Conservation (phyloP, 345 rosid species). For the Litchi chinensis region DNA sequence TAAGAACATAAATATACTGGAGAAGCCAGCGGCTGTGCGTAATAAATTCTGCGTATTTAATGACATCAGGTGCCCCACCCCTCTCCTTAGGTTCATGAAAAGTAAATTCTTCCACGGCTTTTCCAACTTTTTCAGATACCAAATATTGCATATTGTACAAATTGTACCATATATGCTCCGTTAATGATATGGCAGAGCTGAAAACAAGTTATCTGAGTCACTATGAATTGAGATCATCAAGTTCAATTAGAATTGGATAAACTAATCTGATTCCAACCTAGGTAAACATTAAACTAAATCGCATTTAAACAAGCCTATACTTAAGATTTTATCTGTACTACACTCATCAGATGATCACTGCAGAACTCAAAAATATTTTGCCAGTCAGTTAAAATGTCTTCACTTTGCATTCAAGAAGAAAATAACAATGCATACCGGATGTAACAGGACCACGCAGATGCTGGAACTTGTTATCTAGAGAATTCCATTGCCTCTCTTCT, state of each 20-base stretch:
- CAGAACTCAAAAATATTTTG: background rate
- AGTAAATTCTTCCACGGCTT: background rate
- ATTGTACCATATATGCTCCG: too few species aligned
- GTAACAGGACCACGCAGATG: conserved; percentile 6
- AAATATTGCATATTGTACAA: too few species aligned
- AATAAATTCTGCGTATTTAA: background rate
- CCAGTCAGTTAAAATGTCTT: background rate
- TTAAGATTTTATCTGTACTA: background rate
- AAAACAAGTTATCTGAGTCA: too few species aligned
- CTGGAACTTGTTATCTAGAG: conserved; percentile 10
- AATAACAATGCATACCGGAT: conserved; percentile 10
- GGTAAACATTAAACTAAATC: background rate
- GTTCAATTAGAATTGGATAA: background rate
- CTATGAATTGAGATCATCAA: background rate
- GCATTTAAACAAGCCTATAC: background rate
- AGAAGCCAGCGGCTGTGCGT: background rate
- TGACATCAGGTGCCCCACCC: background rate
- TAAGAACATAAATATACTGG: background rate
- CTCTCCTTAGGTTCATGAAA: background rate
- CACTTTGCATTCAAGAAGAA: background rate
- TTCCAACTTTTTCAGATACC: too few species aligned
- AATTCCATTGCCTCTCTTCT: conserved; percentile 8
- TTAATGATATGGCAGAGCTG: too few species aligned
- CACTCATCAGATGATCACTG: background rate
- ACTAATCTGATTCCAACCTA: background rate